These are phyloP conservation scores for Claviceps sorghi DNA, from an alignment of 2,329 filamentous ascomycete genomes.

Conservation along the genomic window DNA sequence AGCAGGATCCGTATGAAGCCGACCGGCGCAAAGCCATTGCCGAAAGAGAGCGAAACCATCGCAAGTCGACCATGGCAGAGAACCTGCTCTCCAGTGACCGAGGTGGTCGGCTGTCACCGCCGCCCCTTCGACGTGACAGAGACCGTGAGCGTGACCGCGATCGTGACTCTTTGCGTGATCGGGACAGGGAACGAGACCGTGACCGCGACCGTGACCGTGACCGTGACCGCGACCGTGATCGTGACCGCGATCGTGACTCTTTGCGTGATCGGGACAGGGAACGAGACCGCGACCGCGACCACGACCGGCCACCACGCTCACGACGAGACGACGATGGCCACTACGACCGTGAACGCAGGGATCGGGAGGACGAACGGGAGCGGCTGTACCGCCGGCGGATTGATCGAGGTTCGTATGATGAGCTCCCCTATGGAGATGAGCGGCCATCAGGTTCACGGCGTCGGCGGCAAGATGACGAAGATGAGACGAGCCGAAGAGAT, in stretches of 20 bases:
- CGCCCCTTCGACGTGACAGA: constrained; percentile 26
- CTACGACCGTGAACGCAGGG: constrained; percentile 76
- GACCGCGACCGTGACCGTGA: constrained; percentile 18
- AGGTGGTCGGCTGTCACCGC: constrained; percentile 28
- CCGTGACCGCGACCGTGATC: constrained; percentile 16
- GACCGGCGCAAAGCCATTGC: constrained; percentile 88
- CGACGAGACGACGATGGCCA: constrained; percentile 50
- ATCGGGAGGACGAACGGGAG: constrained; percentile 82
- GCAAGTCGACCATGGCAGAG: constrained; percentile 60
- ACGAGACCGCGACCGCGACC: constrained; percentile 21
- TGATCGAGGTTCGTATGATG: constrained; percentile 66
- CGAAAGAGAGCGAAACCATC: constrained; percentile 85
- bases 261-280: constrained; percentile 20
- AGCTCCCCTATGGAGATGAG: constrained; percentile 80
- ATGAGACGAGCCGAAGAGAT: constrained; percentile 49
- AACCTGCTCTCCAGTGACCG: constrained; percentile 40
- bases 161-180: constrained; percentile 23
- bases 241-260: constrained; percentile 8
- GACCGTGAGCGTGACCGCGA: constrained; percentile 30
- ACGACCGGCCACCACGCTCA: constrained; percentile 36
- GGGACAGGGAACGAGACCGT: constrained; percentile 13
- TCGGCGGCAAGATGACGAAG: constrained; percentile 65
- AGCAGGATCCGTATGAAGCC: constrained; percentile 86
- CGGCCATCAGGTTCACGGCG: constrained; percentile 52
- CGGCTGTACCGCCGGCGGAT: constrained; percentile 67